These are phyloP conservation scores for Colletotrichum karsti DNA, from an alignment of 2,329 filamentous ascomycete genomes.

Conservation along the genomic window DNA sequence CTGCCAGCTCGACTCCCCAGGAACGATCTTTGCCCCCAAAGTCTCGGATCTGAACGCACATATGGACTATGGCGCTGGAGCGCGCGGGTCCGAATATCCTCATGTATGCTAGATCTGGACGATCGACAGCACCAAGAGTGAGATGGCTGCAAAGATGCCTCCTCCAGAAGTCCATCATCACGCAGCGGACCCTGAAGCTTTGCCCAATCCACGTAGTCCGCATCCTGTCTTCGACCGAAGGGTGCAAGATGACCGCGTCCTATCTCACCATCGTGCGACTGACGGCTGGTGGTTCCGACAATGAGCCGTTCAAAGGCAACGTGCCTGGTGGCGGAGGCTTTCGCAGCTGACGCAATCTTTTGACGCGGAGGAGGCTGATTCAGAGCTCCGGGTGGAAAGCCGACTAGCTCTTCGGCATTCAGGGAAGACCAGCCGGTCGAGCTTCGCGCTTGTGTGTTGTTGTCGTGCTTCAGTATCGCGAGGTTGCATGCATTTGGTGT, in stretches of 20 bases:
- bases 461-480: background rate
- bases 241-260: background rate
- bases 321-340: background rate
- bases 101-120: background rate
- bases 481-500: conserved; percentile 11
- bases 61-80: background rate
- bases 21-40: no score
- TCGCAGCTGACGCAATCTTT: background rate
- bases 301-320: background rate
- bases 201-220: background rate
- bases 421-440: conserved; percentile 16
- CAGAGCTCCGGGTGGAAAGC: background rate
- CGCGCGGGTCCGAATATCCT: conserved; percentile 7
- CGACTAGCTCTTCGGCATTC: conserved; percentile 19
- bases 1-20: no score
- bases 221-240: background rate
- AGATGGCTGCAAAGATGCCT: background rate
- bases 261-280: background rate
- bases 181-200: no score
- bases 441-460: background rate
- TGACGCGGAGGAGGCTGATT: background rate
- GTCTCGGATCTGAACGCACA: background rate
- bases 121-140: background rate
- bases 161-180: background rate
- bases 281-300: background rate